Percentiles rank a stretch among this genome's conserved stretches.
phyloP scores from a whole-genome alignment of 257 asterid species.

The Lithospermum erythrorhizon region DNA sequence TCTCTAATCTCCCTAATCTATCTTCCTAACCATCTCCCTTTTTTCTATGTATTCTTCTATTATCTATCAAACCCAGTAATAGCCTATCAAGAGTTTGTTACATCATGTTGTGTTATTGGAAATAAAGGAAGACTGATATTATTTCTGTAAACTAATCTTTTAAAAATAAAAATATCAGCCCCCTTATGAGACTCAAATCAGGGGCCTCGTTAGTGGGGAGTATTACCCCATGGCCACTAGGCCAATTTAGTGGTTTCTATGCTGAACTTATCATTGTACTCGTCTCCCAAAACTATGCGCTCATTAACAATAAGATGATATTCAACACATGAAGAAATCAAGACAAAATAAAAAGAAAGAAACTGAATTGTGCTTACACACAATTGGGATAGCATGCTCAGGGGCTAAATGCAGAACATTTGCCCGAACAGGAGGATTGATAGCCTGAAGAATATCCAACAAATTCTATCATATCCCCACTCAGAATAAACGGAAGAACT shows the following conservation, averaged over 20 bases:
- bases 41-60: no score
- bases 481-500: neutral
- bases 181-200: no score
- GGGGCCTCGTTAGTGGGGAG: no score
- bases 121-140: no score
- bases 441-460: slow-evolving; percentile 37
- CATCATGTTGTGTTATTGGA: neutral
- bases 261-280: no score
- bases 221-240: no score
- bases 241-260: no score
- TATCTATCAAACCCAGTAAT: no score
- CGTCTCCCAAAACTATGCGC: neutral
- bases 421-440: slow-evolving; percentile 87
- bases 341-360: slow-evolving; percentile 2
- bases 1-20: no score
- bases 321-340: neutral
- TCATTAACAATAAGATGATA: neutral
- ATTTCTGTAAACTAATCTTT: neutral
- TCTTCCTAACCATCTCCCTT: no score
- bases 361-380: slow-evolving; percentile 55
- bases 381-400: slow-evolving; percentile 57
- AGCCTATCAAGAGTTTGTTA: no score
- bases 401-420: slow-evolving; percentile 65
- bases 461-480: slow-evolving; percentile 11
- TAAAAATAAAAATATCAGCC: no score